Base-by-base conservation (phyloP, 371 early-diverging fungal genomes). In the Dinochytrium kinnereticum region DNA sequence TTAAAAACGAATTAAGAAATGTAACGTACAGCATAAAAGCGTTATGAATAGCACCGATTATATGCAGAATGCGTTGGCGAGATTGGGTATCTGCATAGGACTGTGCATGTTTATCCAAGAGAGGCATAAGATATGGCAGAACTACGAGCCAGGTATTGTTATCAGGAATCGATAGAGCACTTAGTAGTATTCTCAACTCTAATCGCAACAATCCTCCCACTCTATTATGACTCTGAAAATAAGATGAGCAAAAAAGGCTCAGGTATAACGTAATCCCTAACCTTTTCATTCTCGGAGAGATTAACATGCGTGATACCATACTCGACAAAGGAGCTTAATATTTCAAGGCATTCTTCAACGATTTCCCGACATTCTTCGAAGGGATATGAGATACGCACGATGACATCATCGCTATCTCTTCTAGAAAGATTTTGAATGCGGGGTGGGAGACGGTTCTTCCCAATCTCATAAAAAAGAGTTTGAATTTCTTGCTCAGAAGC, bases 41-140 rank as follows among this genome's bases (percentile, higher is more conserved):
- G 15, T 82, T 79, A 53, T 82, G 80, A 10, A 84, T 40, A 30
- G 80, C 78, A 3, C 76, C 79, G 30, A 81, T 55, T 1, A 82
- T 65, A 40, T 76, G 64, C 3, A 74, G 68, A n/a, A 80, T 73
- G 13, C 77, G 68, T 1, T 53, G 55, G 36, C 71, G 59, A 15
- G 69, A 38, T 30, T 80, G 74, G 0, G 33, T 50, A 28, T 80
- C 76, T 15, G 74, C 49, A 53, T 73, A 75, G 2, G 77, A 67
- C 5, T 59, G 36, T 1, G 77, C 78, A 68, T 79, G 76, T 66
- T 75, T 73, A 37, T 82, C 80, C 37, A 84, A 33, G 1, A 84
- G 50, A 26, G 81, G 73, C 30, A 77, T 73, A 10, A 84, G 68
- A 51, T 80, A 76, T 0, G 75, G 78, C 10, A 82, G 13, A 10